These are phyloP conservation scores for Apiospora phragmitis DNA, from an alignment of 2,329 filamentous ascomycete genomes.

Conservation along the genomic window DNA sequence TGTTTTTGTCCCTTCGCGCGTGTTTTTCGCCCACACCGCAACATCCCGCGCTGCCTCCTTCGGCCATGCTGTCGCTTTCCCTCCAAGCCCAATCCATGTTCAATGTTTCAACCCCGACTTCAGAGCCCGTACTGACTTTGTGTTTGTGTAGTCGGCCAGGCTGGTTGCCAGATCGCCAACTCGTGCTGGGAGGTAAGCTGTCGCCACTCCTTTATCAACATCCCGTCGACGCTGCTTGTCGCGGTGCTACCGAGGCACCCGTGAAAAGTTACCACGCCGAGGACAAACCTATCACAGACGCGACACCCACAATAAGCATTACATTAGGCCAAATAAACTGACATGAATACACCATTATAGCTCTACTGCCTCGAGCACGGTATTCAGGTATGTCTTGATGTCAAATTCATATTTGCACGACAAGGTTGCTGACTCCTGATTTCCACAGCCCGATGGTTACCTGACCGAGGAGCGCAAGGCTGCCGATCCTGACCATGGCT, in stretches of 20 bases:
- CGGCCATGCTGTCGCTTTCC: slow-evolving; percentile 10
- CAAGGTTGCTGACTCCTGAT: slow-evolving; percentile 13
- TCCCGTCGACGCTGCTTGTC: neutral
- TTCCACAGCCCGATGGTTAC: slow-evolving; percentile 87
- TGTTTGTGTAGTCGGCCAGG: slow-evolving; percentile 84
- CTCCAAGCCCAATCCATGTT: neutral
- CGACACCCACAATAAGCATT: neutral
- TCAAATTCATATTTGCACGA: neutral
- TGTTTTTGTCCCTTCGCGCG: slow-evolving; percentile 3
- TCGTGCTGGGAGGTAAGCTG: slow-evolving; percentile 98
- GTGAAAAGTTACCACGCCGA: neutral
- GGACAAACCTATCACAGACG: neutral
- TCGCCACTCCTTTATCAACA: neutral
- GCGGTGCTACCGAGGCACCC: neutral
- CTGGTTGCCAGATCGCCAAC: slow-evolving; percentile 99
- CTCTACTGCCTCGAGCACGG: slow-evolving; percentile 99
- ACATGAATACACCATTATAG: slow-evolving; percentile 50
- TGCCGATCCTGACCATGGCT: slow-evolving; percentile 90
- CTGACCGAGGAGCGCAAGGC: slow-evolving; percentile 97
- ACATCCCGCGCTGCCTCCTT: slow-evolving; percentile 28
- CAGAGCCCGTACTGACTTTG: slow-evolving; percentile 56
- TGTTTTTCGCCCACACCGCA: slow-evolving; percentile 37
- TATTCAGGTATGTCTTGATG: slow-evolving; percentile 75
- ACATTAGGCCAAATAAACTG: neutral
- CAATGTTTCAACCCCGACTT: slow-evolving; percentile 21